Conservation (phyloP, 164 flowering plant species). For the Tetrastigma voinierianum region DNA sequence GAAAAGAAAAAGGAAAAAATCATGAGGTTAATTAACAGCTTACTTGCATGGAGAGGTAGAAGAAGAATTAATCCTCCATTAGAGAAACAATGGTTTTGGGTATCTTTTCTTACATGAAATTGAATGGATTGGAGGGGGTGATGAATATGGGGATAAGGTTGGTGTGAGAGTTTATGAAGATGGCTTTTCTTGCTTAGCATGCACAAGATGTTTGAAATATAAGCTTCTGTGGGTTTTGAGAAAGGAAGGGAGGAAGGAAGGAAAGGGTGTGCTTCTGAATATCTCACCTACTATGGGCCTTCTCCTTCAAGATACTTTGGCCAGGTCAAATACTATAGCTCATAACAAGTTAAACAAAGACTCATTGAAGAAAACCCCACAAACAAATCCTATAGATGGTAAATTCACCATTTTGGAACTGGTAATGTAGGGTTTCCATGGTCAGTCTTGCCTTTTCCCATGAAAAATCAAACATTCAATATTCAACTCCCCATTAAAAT, state of each 20-base stretch:
- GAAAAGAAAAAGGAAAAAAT: too few species aligned
- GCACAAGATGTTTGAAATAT: conserved; percentile 29
- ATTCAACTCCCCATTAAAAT: too few species aligned
- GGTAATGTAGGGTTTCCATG: too few species aligned
- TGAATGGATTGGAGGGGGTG: background rate
- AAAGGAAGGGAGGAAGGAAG: too few species aligned
- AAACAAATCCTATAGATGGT: too few species aligned
- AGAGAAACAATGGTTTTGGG: conserved; percentile 5
- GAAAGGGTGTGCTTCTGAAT: conserved; percentile 46
- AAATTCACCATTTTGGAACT: too few species aligned
- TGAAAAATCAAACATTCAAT: too few species aligned
- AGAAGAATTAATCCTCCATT: background rate
- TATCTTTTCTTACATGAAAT: background rate
- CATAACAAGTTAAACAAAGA: background rate
- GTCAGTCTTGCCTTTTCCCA: too few species aligned
- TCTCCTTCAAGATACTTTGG: conserved; percentile 26
- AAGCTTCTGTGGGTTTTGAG: conserved; percentile 14
- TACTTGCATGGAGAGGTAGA: conserved; percentile 19
- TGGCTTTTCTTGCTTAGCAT: conserved; percentile 11
- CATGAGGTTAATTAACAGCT: conserved; percentile 8
- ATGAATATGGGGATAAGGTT: background rate
- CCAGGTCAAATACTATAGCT: background rate
- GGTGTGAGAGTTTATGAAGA: background rate
- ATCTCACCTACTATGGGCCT: conserved; percentile 52
- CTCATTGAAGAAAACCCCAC: conserved; percentile 17